Percentiles rank a stretch among this genome's conserved stretches.
Evolutionary conservation across 1,139 yeast genomes (phyloP).

Genomic region (Kodamaea sp.): DNA sequence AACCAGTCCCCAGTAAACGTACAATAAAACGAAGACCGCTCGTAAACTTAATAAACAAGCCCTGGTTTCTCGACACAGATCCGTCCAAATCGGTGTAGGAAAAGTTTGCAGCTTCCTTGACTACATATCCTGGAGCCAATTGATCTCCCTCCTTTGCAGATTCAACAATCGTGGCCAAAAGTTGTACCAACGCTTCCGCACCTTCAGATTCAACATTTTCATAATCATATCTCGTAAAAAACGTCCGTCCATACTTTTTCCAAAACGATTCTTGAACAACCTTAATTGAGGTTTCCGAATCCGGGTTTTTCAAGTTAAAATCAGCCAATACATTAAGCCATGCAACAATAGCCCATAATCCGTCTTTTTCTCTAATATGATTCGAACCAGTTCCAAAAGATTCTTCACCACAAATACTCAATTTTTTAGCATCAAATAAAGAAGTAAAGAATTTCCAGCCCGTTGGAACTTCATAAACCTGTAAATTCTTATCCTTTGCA

Average conservation of each 20-base stretch:
- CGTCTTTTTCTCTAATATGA: constrained; percentile 97
- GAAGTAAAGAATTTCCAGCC: constrained; percentile 99
- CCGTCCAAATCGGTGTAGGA: constrained; percentile 94
- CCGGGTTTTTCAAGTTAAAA: constrained; percentile 56
- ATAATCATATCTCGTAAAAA: constrained; percentile 92
- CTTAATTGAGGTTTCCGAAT: constrained; percentile 61
- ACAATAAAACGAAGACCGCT: constrained; percentile 86
- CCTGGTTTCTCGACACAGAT: constrained; percentile 86
- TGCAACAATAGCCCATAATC: constrained; percentile 95
- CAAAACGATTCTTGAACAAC: constrained; percentile 84
- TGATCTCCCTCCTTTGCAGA: constrained; percentile 40
- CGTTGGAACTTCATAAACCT: constrained; percentile 93
- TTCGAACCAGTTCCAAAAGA: constrained; percentile 97
- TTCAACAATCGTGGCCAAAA: constrained; percentile 43
- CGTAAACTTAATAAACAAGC: constrained; percentile 75
- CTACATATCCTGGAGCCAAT: constrained; percentile 46
- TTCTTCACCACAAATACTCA: constrained; percentile 97
- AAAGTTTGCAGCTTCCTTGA: constrained; percentile 81
- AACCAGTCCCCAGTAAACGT: constrained; percentile 95
- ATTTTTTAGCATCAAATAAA: constrained; percentile 84
- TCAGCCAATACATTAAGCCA: constrained; percentile 95
- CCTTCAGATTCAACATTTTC: constrained; percentile 78
- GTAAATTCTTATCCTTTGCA: constrained; percentile 70
- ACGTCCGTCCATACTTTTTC: constrained; percentile 94
- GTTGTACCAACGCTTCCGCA: constrained; percentile 65